phyloP scores from a whole-genome alignment of 495 filamentous ascomycete genomes.

The Xylaria scruposa region DNA sequence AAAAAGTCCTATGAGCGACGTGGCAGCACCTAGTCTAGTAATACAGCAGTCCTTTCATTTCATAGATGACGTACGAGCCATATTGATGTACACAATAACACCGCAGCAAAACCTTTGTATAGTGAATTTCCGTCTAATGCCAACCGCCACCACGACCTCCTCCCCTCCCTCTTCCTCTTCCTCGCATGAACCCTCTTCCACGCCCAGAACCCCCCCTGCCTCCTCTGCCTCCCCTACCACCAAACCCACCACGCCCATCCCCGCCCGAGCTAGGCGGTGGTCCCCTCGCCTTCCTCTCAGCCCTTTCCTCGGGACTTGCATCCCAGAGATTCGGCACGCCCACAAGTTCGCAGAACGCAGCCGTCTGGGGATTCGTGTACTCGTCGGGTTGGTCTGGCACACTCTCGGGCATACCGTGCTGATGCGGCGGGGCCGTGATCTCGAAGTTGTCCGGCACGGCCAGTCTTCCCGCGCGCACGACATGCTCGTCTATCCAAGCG shows the following conservation, averaged over 20 bases:
- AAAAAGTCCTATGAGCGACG: no score
- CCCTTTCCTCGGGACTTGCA: conserved; percentile 70
- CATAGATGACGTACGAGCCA: not conserved
- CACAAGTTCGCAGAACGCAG: conserved; percentile 75
- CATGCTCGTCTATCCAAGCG: conserved; percentile 77
- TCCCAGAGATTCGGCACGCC: conserved; percentile 80
- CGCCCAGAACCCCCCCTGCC: conserved; percentile 46
- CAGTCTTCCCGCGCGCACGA: conserved; percentile 65
- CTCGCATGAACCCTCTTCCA: conserved; percentile 44
- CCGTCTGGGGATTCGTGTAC: conserved; percentile 84
- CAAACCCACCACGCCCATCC: conserved; percentile 41
- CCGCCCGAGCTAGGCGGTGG: conserved; percentile 34
- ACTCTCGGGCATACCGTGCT: conserved; percentile 47
- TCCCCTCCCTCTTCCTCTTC: conserved; percentile 34
- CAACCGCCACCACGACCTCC: conserved; percentile 28
- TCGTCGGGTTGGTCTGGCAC: conserved; percentile 64
- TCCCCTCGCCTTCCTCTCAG: conserved; percentile 54
- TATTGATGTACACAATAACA: not conserved
- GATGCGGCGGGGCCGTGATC: conserved; percentile 75
- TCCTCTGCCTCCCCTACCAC: conserved; percentile 40
- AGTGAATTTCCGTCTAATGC: not conserved
- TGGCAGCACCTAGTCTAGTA: conserved; percentile 11
- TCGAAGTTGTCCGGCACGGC: conserved; percentile 77
- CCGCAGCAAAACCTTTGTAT: not conserved
- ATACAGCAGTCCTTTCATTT: conserved; percentile 3